Evolutionary conservation across 352 stramenopile species (phyloP).

Genomic region (Globisporangium takayamanum): DNA sequence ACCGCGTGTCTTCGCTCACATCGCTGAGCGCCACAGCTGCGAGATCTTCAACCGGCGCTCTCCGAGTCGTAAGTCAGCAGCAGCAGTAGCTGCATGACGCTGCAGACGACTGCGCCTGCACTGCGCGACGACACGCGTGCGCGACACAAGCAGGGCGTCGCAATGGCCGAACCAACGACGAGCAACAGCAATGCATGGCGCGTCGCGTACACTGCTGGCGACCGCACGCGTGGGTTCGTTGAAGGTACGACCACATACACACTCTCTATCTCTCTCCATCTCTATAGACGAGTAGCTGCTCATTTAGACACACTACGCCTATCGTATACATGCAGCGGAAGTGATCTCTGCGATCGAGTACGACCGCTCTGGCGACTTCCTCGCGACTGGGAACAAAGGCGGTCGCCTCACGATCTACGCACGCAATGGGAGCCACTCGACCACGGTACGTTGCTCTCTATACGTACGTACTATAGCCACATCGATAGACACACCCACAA

Average conservation of each 20-base stretch:
- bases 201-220: constrained; percentile 39
- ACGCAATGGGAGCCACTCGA: constrained; percentile 24
- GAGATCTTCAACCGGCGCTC: too few species aligned
- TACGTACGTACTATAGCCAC: constrained; percentile 18
- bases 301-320: too few species aligned
- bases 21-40: too few species aligned
- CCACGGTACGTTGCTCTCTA: constrained; percentile 4
- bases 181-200: constrained; percentile 40
- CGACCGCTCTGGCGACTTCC: constrained; percentile 85
- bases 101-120: not conserved
- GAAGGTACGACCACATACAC: constrained; percentile 28
- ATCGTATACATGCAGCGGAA: constrained; percentile 49
- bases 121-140: not conserved
- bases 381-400: constrained; percentile 93
- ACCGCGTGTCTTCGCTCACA: too few species aligned
- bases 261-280: not conserved
- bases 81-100: not conserved
- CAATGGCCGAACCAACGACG: constrained; percentile 13
- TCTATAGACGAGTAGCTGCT: too few species aligned
- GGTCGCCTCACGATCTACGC: constrained; percentile 90
- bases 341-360: constrained; percentile 95
- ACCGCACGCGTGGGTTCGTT: constrained; percentile 55
- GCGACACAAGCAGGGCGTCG: not conserved
- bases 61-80: too few species aligned
- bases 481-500: constrained; percentile 6